phyloP scores from a whole-genome alignment of 2,329 filamentous ascomycete species.

The Cytospora paraplurivora region DNA sequence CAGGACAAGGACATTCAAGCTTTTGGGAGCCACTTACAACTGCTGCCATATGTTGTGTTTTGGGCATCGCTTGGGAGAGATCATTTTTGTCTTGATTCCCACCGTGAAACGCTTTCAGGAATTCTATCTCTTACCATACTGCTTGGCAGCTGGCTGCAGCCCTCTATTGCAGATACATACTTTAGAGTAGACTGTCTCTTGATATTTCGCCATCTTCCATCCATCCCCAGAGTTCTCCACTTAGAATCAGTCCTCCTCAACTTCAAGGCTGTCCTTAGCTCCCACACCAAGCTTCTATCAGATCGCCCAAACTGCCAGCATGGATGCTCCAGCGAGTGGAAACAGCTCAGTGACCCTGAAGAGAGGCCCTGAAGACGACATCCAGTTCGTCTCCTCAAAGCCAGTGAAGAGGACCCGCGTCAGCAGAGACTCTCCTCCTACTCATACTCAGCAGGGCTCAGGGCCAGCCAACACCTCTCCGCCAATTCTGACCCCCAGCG shows the following conservation, averaged over 20 bases:
- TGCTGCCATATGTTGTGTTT: not conserved
- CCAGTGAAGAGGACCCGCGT: slow-evolving; percentile 28
- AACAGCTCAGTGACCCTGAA: slow-evolving; percentile 17
- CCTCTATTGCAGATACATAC: not conserved
- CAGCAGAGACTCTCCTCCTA: slow-evolving; percentile 14
- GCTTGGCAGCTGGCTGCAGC: not conserved
- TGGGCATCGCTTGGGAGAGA: not conserved
- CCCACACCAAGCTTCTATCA: not conserved
- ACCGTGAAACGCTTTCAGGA: not conserved
- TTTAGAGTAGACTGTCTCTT: slow-evolving; percentile 2
- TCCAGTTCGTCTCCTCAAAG: slow-evolving; percentile 31
- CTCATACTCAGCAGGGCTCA: not conserved
- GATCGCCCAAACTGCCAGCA: slow-evolving; percentile 2
- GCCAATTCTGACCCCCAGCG: not conserved
- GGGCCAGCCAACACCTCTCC: not conserved
- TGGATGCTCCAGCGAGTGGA: slow-evolving; percentile 8
- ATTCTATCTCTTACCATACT: not conserved
- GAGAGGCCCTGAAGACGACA: slow-evolving; percentile 29
- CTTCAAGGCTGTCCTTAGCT: not conserved
- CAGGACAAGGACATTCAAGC: not conserved
- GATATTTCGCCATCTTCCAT: not conserved
- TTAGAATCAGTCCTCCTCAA: not conserved
- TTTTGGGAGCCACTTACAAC: slow-evolving; percentile 1
- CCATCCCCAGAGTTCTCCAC: not conserved
- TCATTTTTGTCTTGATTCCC: not conserved